phyloP scores from a whole-genome alignment of 2,329 filamentous ascomycete genomes.

The Cytospora mali region DNA sequence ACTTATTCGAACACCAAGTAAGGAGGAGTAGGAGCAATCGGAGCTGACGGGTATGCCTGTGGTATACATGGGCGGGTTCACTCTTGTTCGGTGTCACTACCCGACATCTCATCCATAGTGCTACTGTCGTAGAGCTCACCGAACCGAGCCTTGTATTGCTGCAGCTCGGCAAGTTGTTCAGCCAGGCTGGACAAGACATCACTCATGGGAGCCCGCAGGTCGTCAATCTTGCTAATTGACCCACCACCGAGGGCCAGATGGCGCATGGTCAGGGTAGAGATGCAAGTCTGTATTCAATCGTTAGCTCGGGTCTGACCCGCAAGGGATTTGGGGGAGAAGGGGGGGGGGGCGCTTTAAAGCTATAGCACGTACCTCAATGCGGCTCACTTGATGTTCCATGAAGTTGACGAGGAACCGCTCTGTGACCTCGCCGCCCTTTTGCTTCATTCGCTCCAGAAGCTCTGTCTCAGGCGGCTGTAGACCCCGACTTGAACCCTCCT shows the following conservation, averaged over 20 bases:
- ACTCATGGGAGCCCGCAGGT: constrained; percentile 77
- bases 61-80: constrained; percentile 21
- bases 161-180: constrained; percentile 64
- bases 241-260: constrained; percentile 75
- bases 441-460: constrained; percentile 69
- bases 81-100: constrained; percentile 42
- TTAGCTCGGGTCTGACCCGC: constrained; percentile 5
- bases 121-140: constrained; percentile 44
- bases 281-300: constrained; percentile 64
- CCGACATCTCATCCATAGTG: constrained; percentile 34
- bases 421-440: constrained; percentile 78
- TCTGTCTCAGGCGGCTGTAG: constrained; percentile 82
- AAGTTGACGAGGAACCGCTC: constrained; percentile 88
- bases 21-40: neutral
- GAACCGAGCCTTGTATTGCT: constrained; percentile 59
- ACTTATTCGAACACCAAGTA: neutral
- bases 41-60: neutral
- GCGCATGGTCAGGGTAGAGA: constrained; percentile 76
- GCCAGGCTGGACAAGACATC: constrained; percentile 67
- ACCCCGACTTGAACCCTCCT: constrained; percentile 63
- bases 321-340: neutral
- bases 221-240: constrained; percentile 62
- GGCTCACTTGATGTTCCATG: constrained; percentile 90
- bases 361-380: constrained; percentile 92
- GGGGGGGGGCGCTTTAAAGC: too few species aligned